Conservation (phyloP, 768 basidiomycete genomes). For the Lanmaoa pseudosensibilis region DNA sequence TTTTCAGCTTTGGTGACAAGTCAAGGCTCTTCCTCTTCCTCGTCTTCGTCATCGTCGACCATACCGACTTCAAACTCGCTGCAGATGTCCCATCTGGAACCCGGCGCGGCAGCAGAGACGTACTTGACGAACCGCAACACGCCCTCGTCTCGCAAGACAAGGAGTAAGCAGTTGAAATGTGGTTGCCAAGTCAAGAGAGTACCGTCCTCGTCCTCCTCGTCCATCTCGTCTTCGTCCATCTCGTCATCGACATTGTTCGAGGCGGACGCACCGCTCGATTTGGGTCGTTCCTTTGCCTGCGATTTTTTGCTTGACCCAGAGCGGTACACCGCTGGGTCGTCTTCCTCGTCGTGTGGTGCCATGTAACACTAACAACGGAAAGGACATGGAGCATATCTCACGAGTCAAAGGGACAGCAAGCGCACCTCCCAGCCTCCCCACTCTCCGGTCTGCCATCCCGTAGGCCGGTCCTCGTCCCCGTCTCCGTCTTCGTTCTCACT, state of each 20-base stretch:
- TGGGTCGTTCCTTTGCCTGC: conserved; percentile 17
- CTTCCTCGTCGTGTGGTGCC: conserved; percentile 91
- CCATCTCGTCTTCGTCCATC: conserved; percentile 38
- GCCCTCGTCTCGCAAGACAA: conserved; percentile 89
- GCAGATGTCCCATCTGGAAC: conserved; percentile 91
- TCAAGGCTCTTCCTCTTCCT: conserved; percentile 18
- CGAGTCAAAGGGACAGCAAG: neutral
- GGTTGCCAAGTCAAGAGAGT: conserved; percentile 87
- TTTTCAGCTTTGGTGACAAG: neutral
- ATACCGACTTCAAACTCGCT: conserved; percentile 91
- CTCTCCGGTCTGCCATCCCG: conserved; percentile 68
- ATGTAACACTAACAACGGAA: conserved; percentile 72
- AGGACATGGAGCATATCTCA: neutral
- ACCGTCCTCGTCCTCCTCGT: conserved; percentile 57
- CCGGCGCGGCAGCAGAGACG: conserved; percentile 82
- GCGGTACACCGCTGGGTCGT: conserved; percentile 93
- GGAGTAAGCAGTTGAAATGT: conserved; percentile 83
- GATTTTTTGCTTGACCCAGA: conserved; percentile 46
- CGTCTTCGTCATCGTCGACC: conserved; percentile 54
- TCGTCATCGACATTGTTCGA: conserved; percentile 10
- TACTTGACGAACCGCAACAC: conserved; percentile 98
- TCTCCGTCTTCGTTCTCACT: conserved; percentile 25
- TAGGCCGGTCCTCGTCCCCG: conserved; percentile 30
- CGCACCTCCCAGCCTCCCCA: conserved; percentile 95
- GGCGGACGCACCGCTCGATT: conserved; percentile 16